Base-by-base conservation (phyloP, 2,329 filamentous ascomycete genomes). In the Mollisia scopiformis region DNA sequence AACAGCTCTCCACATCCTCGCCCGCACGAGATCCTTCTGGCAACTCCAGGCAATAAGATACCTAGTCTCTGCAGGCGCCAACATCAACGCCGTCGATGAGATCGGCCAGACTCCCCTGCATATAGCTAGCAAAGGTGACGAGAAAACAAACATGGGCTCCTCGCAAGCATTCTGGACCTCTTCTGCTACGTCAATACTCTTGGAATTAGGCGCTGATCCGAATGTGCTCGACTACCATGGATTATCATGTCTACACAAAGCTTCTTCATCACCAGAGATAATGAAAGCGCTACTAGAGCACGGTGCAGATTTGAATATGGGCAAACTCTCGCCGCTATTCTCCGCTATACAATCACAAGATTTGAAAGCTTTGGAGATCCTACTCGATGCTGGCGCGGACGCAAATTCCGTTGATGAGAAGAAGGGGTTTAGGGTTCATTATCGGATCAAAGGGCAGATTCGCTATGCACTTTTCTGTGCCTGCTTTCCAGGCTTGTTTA, bases 81-180 rank as follows among this genome's bases (percentile, higher is more conserved):
- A 66, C 14, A 54, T 65, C 55, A 54, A 66, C 11, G 35, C 58
- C 1, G n/a, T 35, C n/a, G 61, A 65, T 54, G 57, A 65, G 35
- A 64, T 62, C 37, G 64, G 64, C 13, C 55, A 64, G 43, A 66
- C 64, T 55, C 61, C 64, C 33, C 49, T 66, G 16, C 59, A 66
- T 35, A 49, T 66, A 8, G 63, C 63, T n/a, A 59, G 53, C 31
- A 57, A 19, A 43, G 39, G n/a, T 7, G 16, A 43, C 4, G n/a
- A 14, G 16, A 21, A 56, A 51, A 41, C 11, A 50, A 43, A 61
- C 27, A 13, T 61, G 41, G 54, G 54, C 41, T 21, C 31, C 54
- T 19, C 52, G 43, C 39, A 33, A 37, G 25, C 19, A 28, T 39
- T 25, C 41, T 46, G 19, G 19, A 27, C 41, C 23, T 19, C 39